Evolutionary conservation across 179 eudicot species (phyloP).

Genomic region (Beta macrorhiza): DNA sequence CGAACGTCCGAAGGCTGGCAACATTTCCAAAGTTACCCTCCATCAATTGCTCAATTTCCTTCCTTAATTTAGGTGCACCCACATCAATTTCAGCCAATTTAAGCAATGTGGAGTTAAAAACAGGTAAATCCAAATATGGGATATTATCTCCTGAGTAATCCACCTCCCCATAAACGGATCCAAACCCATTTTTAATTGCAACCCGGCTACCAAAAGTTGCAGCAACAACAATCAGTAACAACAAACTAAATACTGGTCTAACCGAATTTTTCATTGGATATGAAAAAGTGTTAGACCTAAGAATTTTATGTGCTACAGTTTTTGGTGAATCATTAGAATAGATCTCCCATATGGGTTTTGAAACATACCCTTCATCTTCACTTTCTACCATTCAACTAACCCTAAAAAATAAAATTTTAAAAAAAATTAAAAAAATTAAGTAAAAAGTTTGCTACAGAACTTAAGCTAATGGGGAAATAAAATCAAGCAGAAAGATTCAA

Average conservation of each 20-base stretch:
- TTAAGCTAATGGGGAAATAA: neutral
- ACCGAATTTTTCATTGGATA: slow-evolving; percentile 50
- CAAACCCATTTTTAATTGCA: slow-evolving; percentile 33
- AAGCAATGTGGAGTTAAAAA: slow-evolving; percentile 61
- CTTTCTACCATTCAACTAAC: slow-evolving; percentile 25
- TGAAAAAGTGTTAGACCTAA: slow-evolving; percentile 20
- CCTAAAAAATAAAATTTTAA: neutral
- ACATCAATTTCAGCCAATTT: slow-evolving; percentile 58
- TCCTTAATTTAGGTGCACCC: slow-evolving; percentile 44
- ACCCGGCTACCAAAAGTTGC: slow-evolving; percentile 43
- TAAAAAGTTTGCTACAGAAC: neutral
- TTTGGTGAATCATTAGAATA: slow-evolving; percentile 24
- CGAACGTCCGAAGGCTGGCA: slow-evolving; percentile 43
- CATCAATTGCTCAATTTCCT: slow-evolving; percentile 54
- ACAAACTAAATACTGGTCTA: slow-evolving; percentile 41
- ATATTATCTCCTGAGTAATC: slow-evolving; percentile 12
- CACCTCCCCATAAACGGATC: slow-evolving; percentile 31
- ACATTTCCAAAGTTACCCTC: slow-evolving; percentile 49
- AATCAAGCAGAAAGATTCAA: slow-evolving; percentile 16
- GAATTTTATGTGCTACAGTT: slow-evolving; percentile 27
- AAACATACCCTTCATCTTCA: slow-evolving; percentile 25
- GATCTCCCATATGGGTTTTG: slow-evolving; percentile 30
- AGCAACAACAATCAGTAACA: slow-evolving; percentile 41
- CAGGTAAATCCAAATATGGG: slow-evolving; percentile 25
- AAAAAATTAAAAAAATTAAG: neutral